A percentile compares a stretch with the other conserved stretches of the same genome.
Evolutionary conservation across 2,329 filamentous ascomycete genomes (phyloP).

Genomic region (Aureobasidium sp.): DNA sequence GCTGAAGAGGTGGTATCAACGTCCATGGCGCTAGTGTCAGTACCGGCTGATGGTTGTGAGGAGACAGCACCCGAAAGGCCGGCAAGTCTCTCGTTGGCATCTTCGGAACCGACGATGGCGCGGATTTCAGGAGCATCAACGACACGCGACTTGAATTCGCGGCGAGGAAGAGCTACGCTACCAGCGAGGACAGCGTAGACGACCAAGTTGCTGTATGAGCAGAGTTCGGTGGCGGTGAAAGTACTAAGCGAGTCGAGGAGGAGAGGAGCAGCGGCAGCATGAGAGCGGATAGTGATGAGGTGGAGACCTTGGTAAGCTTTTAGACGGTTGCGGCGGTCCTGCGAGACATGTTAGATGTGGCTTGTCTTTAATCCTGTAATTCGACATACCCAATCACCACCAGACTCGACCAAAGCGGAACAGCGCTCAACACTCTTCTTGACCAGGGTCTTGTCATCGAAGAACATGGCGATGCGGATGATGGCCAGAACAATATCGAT

Average conservation of each 20-base stretch:
- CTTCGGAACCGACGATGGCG: slow-evolving; percentile 70
- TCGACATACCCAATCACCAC: slow-evolving; percentile 69
- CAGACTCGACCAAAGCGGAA: slow-evolving; percentile 82
- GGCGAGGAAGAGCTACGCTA: slow-evolving; percentile 87
- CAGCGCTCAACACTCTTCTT: slow-evolving; percentile 92
- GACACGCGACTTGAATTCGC: slow-evolving; percentile 98
- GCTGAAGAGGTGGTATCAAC: slow-evolving; percentile 35
- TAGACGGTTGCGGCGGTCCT: slow-evolving; percentile 86
- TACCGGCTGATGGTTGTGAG: slow-evolving; percentile 67
- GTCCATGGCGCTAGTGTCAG: slow-evolving; percentile 56
- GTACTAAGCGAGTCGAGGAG: slow-evolving; percentile 96
- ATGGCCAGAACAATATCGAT: slow-evolving; percentile 96
- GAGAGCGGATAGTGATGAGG: slow-evolving; percentile 83
- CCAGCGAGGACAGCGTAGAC: slow-evolving; percentile 94
- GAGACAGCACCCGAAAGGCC: slow-evolving; percentile 75
- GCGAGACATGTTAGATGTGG: neutral
- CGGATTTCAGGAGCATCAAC: slow-evolving; percentile 98
- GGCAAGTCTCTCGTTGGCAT: slow-evolving; percentile 78
- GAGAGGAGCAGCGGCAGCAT: slow-evolving; percentile 79
- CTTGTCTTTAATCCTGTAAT: too few relatives aligned
- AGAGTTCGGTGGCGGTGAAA: slow-evolving; percentile 97
- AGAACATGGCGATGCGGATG: slow-evolving; percentile 92
- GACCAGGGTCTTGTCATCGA: slow-evolving; percentile 82
- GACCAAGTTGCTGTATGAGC: slow-evolving; percentile 90
- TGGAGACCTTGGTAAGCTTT: slow-evolving; percentile 98